A percentile compares a stretch with the other conserved stretches of the same genome.
Conservation (phyloP, 768 basidiomycete genomes). For the Gelatoporia subvermispora region DNA sequence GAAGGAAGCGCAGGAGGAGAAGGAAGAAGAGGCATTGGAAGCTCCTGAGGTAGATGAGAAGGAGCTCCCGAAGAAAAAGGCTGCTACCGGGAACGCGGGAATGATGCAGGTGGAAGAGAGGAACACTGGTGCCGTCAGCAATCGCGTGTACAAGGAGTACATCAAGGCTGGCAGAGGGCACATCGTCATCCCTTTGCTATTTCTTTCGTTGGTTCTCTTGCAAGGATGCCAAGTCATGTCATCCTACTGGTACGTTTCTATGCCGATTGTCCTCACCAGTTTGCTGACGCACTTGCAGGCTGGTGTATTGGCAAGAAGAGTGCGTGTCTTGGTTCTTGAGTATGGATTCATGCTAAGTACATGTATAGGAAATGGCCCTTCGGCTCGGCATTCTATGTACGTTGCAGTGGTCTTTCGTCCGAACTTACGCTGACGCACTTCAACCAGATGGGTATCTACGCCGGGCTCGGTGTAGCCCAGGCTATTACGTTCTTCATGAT, state of each 20-base stretch:
- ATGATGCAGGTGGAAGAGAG: conserved; percentile 86
- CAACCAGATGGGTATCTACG: conserved; percentile 76
- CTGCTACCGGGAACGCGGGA: conserved; percentile 37
- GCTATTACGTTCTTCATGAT: conserved; percentile 65
- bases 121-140: conserved; percentile 65
- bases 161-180: conserved; percentile 63
- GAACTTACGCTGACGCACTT: neutral
- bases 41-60: conserved; percentile 32
- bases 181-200: conserved; percentile 59
- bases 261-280: conserved; percentile 3
- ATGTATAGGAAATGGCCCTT: conserved; percentile 45
- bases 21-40: conserved; percentile 35
- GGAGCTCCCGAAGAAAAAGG: conserved; percentile 33
- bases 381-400: conserved; percentile 66
- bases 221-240: conserved; percentile 71
- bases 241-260: conserved; percentile 59
- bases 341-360: conserved; percentile 9
- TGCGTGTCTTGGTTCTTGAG: conserved; percentile 22
- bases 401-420: conserved; percentile 20
- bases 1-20: conserved; percentile 49
- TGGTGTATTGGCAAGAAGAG: conserved; percentile 83
- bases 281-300: conserved; percentile 34
- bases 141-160: conserved; percentile 55
- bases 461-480: conserved; percentile 64
- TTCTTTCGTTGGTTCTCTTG: conserved; percentile 55